phyloP scores from a whole-genome alignment of 768 basidiomycete genomes.

The Inosperma sp. region DNA sequence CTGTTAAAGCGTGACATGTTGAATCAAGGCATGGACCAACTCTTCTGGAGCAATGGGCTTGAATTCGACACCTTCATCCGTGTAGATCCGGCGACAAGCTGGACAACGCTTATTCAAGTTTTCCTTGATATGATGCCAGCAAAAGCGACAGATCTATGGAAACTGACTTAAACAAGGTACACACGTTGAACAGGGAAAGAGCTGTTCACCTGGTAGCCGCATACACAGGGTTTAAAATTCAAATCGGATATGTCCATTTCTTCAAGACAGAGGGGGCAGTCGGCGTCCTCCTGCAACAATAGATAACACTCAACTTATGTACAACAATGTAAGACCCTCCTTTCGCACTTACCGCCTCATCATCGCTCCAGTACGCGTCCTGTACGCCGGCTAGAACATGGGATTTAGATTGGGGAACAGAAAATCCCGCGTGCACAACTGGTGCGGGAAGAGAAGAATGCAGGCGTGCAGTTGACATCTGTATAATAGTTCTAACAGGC shows the following conservation, averaged over 20 bases:
- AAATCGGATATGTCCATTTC: constrained; percentile 99
- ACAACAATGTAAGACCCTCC: neutral
- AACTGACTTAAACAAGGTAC: constrained; percentile 11
- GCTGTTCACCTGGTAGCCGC: constrained; percentile 84
- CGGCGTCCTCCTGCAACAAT: constrained; percentile 78
- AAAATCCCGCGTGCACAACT: constrained; percentile 65
- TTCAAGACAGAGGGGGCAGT: constrained; percentile 96
- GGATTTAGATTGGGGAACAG: constrained; percentile 74
- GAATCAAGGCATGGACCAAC: constrained; percentile 46
- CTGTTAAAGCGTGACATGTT: constrained; percentile 9
- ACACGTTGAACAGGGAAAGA: constrained; percentile 2
- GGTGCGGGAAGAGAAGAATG: constrained; percentile 70
- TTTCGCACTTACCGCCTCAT: constrained; percentile 61
- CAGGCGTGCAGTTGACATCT: constrained; percentile 50
- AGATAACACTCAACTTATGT: constrained; percentile 6
- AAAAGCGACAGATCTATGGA: constrained; percentile 94
- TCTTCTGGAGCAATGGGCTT: constrained; percentile 94
- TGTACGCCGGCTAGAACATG: constrained; percentile 85
- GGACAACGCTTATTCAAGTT: constrained; percentile 96
- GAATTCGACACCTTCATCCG: constrained; percentile 90
- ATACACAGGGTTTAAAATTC: constrained; percentile 98
- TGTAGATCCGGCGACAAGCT: constrained; percentile 90
- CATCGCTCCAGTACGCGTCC: constrained; percentile 97
- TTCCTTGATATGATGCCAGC: constrained; percentile 97
- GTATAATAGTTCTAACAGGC: constrained; percentile 9